phyloP scores from a whole-genome alignment of 1,139 yeast species.

The Suhomyces maxii region DNA sequence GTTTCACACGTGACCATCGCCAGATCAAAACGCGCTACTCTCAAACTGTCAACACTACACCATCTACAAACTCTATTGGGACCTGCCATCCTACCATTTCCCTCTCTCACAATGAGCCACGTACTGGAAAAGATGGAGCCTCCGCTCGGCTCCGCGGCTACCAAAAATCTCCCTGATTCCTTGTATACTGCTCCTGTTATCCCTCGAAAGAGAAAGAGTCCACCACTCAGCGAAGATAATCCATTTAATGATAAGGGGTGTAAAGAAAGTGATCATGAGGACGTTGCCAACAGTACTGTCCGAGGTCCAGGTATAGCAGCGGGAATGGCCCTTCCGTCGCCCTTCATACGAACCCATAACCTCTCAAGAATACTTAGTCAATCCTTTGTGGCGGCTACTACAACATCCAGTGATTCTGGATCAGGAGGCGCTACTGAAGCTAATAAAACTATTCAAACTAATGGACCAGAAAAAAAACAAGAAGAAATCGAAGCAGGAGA shows the following conservation, averaged over 20 bases:
- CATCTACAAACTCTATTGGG: too few species aligned
- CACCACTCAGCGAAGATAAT: conserved; percentile 18
- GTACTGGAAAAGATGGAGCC: conserved; percentile 3
- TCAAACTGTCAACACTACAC: background rate
- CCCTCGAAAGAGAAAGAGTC: conserved; percentile 6
- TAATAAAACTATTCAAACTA: conserved; percentile 8
- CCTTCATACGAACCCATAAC: conserved; percentile 16
- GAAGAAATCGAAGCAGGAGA: background rate
- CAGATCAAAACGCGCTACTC: too few species aligned
- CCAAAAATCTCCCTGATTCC: background rate
- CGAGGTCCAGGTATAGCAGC: background rate
- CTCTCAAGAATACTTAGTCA: conserved; percentile 12
- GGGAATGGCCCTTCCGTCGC: conserved; percentile 6
- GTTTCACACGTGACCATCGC: too few species aligned
- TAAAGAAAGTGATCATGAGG: conserved; percentile 3
- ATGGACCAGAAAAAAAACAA: background rate
- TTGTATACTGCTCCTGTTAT: background rate
- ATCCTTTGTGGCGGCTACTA: conserved; percentile 2
- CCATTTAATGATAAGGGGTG: conserved; percentile 20
- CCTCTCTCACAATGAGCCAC: conserved; percentile 3
- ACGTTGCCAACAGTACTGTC: background rate
- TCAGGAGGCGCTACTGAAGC: conserved; percentile 1
- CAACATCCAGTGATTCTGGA: conserved; percentile 11
- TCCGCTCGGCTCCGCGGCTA: background rate
- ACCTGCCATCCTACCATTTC: background rate